Evolutionary conservation across 2,329 filamentous ascomycete genomes (phyloP).

Genomic region (Ceratocystis harringtonii): DNA sequence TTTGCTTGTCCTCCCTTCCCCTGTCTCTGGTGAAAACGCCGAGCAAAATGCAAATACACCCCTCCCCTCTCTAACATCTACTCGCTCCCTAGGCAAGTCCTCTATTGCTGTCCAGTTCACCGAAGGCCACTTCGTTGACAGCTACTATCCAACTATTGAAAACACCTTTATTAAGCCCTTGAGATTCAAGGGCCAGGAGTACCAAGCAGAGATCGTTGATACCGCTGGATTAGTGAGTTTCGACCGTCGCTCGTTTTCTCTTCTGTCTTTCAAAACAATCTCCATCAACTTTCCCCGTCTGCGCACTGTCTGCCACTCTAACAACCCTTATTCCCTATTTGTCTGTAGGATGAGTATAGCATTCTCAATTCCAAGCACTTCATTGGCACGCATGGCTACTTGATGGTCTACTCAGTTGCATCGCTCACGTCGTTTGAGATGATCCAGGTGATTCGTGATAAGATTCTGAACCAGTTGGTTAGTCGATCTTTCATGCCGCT

Average conservation of each 20-base stretch:
- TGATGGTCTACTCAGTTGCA: conserved; percentile 95
- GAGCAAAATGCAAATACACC: not conserved
- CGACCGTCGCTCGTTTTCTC: conserved; percentile 18
- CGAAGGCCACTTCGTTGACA: conserved; percentile 95
- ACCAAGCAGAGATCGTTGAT: conserved; percentile 91
- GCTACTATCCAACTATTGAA: conserved; percentile 97
- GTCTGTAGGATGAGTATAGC: conserved; percentile 77
- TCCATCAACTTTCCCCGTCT: not conserved
- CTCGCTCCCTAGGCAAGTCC: conserved; percentile 59
- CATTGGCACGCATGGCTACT: conserved; percentile 96
- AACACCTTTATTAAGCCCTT: conserved; percentile 98
- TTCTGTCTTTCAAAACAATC: not conserved
- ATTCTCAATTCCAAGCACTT: conserved; percentile 98
- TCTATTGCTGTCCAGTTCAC: conserved; percentile 94
- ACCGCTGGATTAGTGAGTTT: conserved; percentile 71
- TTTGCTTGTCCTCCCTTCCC: not conserved
- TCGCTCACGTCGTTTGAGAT: conserved; percentile 93
- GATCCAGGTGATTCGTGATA: conserved; percentile 89
- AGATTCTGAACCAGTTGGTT: conserved; percentile 92
- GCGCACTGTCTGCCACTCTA: not conserved
- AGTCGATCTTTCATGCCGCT: conserved; percentile 23
- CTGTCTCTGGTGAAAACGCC: not conserved
- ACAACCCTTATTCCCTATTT: conserved; percentile 7
- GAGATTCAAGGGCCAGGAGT: conserved; percentile 83
- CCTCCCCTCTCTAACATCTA: not conserved